A percentile compares a stretch with the other conserved stretches of the same genome.
These are phyloP conservation scores for Eimeria praecox DNA, from an alignment of 169 alveolate species.

Conservation along the genomic window DNA sequence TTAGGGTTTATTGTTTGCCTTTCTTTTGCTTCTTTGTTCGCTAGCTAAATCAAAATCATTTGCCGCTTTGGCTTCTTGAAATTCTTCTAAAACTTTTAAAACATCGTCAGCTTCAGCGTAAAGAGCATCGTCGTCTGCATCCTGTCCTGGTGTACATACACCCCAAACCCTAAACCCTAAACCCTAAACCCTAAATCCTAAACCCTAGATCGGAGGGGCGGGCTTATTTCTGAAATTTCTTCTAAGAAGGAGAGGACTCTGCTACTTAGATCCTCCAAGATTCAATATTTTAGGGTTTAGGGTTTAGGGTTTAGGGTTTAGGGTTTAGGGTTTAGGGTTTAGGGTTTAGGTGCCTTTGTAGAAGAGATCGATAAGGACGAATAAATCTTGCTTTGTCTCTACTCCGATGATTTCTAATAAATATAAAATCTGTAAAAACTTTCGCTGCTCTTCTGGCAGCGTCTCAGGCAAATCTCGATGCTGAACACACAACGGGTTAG, in stretches of 20 bases:
- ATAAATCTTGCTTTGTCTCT: constrained; percentile 65
- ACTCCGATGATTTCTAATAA: constrained; percentile 63
- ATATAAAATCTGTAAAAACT: constrained; percentile 57
- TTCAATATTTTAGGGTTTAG: background rate
- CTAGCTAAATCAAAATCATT: background rate
- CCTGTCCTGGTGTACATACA: constrained; percentile 76
- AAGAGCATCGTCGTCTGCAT: constrained; percentile 82
- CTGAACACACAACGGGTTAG: background rate
- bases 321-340: constrained; percentile 47
- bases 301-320: constrained; percentile 29
- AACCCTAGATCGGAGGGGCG: too few relatives aligned
- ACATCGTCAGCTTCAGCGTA: constrained; percentile 82
- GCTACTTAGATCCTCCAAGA: too few relatives aligned
- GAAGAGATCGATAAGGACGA: constrained; percentile 60
- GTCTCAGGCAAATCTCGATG: constrained; percentile 7
- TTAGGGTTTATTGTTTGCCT: constrained; percentile 39
- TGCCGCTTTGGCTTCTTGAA: constrained; percentile 74
- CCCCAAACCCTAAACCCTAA: constrained; percentile 48
- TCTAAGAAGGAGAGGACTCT: too few relatives aligned
- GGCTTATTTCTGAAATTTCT: background rate
- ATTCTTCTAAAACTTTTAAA: constrained; percentile 58
- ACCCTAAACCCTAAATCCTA: background rate
- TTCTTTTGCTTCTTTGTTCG: background rate
- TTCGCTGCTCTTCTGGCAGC: constrained; percentile 36
- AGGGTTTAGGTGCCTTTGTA: constrained; percentile 51